Conservation (phyloP, 495 filamentous ascomycete genomes). For the Penicillium salamii region DNA sequence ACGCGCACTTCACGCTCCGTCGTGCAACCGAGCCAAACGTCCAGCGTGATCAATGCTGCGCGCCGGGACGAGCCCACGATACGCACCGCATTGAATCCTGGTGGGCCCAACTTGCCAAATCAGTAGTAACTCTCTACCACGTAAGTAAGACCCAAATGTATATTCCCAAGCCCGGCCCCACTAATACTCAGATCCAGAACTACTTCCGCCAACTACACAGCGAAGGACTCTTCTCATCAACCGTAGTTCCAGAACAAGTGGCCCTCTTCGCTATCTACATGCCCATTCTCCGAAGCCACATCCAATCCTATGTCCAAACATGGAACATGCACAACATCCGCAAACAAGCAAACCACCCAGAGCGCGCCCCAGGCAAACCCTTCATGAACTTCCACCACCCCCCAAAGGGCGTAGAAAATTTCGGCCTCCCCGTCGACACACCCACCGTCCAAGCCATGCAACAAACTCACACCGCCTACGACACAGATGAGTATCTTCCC, state of each 20-base stretch:
- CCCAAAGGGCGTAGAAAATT: slow-evolving; percentile 9
- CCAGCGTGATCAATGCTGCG: slow-evolving; percentile 7
- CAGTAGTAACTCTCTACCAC: slow-evolving; percentile 6
- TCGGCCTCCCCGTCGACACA: slow-evolving; percentile 8
- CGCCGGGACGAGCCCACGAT: slow-evolving; percentile 10
- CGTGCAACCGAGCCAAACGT: slow-evolving; percentile 10
- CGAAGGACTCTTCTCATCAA: slow-evolving; percentile 10
- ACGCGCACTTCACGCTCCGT: slow-evolving; percentile 25
- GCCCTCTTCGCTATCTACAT: slow-evolving; percentile 17
- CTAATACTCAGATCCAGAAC: slow-evolving; percentile 3
- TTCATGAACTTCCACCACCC: slow-evolving; percentile 18
- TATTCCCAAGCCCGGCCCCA: neutral
- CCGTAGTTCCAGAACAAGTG: slow-evolving; percentile 14
- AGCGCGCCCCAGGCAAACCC: slow-evolving; percentile 16
- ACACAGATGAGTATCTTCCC: slow-evolving; percentile 2
- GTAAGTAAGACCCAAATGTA: slow-evolving; percentile 1
- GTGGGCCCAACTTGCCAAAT: slow-evolving; percentile 13
- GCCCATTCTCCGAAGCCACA: slow-evolving; percentile 12
- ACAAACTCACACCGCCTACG: neutral
- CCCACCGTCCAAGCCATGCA: slow-evolving; percentile 4
- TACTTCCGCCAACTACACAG: slow-evolving; percentile 11
- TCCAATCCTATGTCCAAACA: slow-evolving; percentile 10
- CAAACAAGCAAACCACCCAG: slow-evolving; percentile 13
- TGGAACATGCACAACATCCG: slow-evolving; percentile 19
- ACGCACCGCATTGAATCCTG: slow-evolving; percentile 18